Evolutionary conservation across 805 yeast genomes (phyloP).

Genomic region (Clavispora phyllophila): DNA sequence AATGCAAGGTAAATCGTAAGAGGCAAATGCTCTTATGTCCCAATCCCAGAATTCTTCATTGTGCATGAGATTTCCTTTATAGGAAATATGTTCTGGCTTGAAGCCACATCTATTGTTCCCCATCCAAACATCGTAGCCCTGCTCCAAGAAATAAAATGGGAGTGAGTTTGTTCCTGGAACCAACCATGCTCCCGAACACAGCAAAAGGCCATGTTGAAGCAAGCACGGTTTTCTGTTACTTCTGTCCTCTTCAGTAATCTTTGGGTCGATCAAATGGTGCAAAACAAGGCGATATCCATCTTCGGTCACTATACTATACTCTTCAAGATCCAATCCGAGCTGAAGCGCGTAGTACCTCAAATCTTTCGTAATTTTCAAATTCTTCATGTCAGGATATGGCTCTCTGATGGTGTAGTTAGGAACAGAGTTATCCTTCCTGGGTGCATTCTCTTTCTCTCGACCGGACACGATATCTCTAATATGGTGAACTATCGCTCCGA

Average conservation of each 20-base stretch:
- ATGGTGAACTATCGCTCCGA: slow-evolving; percentile 29
- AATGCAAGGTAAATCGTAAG: slow-evolving; percentile 70
- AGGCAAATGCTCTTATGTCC: slow-evolving; percentile 83
- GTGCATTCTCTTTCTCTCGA: slow-evolving; percentile 23
- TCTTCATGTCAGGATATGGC: slow-evolving; percentile 31
- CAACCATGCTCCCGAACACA: slow-evolving; percentile 80
- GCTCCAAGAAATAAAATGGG: slow-evolving; percentile 48
- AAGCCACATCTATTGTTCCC: slow-evolving; percentile 91
- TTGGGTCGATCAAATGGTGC: slow-evolving; percentile 56
- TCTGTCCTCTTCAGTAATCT: slow-evolving; percentile 25
- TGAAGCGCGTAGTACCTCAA: slow-evolving; percentile 64
- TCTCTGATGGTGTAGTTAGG: slow-evolving; percentile 26
- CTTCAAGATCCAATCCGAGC: slow-evolving; percentile 55
- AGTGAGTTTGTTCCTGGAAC: slow-evolving; percentile 79
- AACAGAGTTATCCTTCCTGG: slow-evolving; percentile 15
- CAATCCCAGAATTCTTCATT: slow-evolving; percentile 79
- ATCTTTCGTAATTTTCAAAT: slow-evolving; percentile 35
- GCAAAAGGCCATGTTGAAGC: slow-evolving; percentile 80
- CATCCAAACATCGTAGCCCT: slow-evolving; percentile 83
- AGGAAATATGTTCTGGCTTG: slow-evolving; percentile 52
- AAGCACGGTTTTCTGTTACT: slow-evolving; percentile 55
- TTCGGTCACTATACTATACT: slow-evolving; percentile 57
- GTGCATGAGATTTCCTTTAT: slow-evolving; percentile 31
- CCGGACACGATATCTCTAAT: slow-evolving; percentile 24
- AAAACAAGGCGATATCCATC: slow-evolving; percentile 77